Base-by-base conservation (phyloP, 2,329 filamentous ascomycete species). In the Aspergillus jensenii region DNA sequence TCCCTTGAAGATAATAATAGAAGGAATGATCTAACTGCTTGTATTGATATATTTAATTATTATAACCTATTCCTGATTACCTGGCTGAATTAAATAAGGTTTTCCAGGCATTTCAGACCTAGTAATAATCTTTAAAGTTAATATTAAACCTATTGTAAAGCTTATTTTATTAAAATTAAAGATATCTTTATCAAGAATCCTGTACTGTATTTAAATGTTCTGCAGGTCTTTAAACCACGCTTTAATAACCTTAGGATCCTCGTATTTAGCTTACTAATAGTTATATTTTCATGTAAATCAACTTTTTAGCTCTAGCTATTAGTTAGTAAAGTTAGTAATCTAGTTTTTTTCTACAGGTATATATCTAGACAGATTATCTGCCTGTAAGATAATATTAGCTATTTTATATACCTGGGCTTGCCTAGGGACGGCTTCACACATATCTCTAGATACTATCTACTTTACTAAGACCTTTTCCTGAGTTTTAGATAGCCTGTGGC, bases 111-210 rank as follows among this genome's bases (percentile, higher is more conserved):
- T 41, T 23, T 50, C 23, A 55, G 52, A 12, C 40, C 44, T 48
- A 9, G 44, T 33, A 47, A 56, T 41, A 17, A 56, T 58, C 39
- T 53, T 62, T 41, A 46, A 23, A 50, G 49, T 60, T 41, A 31
- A 23, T 40, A 61, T 52, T 25, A 62, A 19, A 12, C 59, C 59
- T 47, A 64, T 66, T 39, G 47, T 17, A 52, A 64, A 66, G 48
- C 62, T 55, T 33, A 33, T 65, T 35, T 65, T 44, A 45, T 64
- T 46, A 46, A 65, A 63, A 31, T 65, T 65, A 44, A 58, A 67
- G 44, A 63, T 56, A 60, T 62, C 52, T 31, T 58, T 14, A 31
- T 60, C 35, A 9, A 39, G 19, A 19, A 63, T 61, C 15, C 59
- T 33, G 46, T 63, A 54, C 23, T 61, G 46, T 15, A 37, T 19